Conservation (phyloP, 139 green algal species). For the Chlorella vulgaris region DNA sequence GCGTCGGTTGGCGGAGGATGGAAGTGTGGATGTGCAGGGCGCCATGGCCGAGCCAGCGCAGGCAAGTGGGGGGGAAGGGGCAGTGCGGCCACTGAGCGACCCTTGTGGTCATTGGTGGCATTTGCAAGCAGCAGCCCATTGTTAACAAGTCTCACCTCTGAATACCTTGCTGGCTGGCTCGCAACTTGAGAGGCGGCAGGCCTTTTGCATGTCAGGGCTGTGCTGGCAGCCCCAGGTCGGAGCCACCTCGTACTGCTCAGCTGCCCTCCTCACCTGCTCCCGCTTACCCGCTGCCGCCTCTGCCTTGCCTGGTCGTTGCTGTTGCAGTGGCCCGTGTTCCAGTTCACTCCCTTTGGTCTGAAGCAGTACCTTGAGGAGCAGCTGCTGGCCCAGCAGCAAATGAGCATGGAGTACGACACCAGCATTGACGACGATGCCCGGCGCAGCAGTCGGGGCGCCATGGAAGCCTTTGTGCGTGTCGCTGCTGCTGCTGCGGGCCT, state of each 20-base stretch:
- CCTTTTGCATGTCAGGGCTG: no score
- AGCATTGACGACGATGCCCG: neutral
- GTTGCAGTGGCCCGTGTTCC: conserved; percentile 17
- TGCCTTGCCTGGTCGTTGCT: neutral
- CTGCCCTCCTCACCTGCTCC: no score
- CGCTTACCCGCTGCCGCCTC: no score
- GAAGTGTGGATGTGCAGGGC: conserved; percentile 15
- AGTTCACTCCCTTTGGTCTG: neutral
- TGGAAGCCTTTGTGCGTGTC: no score
- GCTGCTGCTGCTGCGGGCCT: no score
- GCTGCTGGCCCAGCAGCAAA: neutral
- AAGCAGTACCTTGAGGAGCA: neutral
- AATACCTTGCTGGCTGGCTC: no score
- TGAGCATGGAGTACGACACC: neutral
- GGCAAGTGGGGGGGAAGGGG: neutral
- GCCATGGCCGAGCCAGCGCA: neutral
- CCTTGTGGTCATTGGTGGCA: neutral
- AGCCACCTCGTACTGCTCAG: no score
- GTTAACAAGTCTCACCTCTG: no score
- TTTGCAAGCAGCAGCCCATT: no score
- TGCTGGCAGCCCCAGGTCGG: no score
- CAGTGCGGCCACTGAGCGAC: neutral
- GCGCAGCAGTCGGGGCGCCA: neutral
- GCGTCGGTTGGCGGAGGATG: conserved; percentile 3
- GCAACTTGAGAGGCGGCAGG: no score